phyloP scores from a whole-genome alignment of 208 protist species.

The Crithidia expoeki region DNA sequence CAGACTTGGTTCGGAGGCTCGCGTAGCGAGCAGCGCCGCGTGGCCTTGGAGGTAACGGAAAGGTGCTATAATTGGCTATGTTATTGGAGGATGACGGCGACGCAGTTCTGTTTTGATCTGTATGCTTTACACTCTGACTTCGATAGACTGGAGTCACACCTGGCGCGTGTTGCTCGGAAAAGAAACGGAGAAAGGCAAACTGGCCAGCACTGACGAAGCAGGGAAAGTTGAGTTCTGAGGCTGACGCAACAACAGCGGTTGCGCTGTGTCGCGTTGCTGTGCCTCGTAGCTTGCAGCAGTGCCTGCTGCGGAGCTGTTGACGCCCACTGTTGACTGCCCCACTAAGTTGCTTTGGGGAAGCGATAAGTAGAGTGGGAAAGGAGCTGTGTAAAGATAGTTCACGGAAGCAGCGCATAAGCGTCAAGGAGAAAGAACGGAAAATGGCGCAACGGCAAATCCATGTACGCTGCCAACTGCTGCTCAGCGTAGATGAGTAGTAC shows the following conservation, averaged over 20 bases:
- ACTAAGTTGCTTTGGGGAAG: not conserved
- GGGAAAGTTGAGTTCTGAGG: not conserved
- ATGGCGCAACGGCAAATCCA: not conserved
- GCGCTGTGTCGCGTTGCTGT: not conserved
- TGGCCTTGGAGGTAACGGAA: not conserved
- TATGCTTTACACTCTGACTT: not conserved
- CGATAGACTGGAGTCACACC: not conserved
- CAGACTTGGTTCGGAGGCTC: too few species aligned
- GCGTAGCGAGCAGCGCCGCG: constrained; percentile 6
- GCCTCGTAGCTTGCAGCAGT: not conserved
- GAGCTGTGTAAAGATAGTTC: not conserved
- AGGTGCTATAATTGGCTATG: not conserved
- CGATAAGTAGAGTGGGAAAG: not conserved
- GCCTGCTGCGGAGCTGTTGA: not conserved
- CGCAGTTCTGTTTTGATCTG: not conserved
- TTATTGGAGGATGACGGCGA: not conserved
- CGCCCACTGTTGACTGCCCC: not conserved
- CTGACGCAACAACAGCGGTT: not conserved
- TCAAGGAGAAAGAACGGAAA: not conserved
- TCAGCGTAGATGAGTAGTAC: not conserved
- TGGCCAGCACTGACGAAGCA: not conserved
- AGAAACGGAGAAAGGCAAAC: not conserved
- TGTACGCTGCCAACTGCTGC: not conserved
- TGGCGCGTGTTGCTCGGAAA: not conserved
- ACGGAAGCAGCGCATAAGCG: constrained; percentile 9